Evolutionary conservation across 2,329 filamentous ascomycete species (phyloP).

Genomic region (Fusarium compactum): DNA sequence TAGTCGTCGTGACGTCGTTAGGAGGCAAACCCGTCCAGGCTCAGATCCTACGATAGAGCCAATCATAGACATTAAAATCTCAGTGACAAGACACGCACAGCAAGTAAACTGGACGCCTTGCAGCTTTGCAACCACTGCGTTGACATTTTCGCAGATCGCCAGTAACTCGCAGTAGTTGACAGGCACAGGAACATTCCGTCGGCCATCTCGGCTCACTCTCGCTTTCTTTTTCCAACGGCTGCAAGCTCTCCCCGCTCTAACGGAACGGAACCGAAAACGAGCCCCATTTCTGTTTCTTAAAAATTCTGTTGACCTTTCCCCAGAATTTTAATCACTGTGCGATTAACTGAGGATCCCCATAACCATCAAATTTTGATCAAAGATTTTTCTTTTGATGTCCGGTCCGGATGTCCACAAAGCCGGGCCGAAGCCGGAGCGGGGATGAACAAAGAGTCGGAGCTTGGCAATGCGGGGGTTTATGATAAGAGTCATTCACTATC

Average conservation of each 20-base stretch:
- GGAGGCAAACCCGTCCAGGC: constrained; percentile 2
- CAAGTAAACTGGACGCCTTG: constrained; percentile 2
- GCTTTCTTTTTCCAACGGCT: constrained; percentile 6
- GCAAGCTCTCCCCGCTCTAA: not conserved
- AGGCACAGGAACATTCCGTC: constrained; percentile 18
- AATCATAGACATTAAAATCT: not conserved
- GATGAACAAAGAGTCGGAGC: not conserved
- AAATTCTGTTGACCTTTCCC: constrained; percentile 20
- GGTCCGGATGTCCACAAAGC: constrained; percentile 33
- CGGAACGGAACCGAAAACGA: not conserved
- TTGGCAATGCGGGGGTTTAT: constrained; percentile 27
- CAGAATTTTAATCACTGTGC: constrained; percentile 35
- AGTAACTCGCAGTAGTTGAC: not conserved
- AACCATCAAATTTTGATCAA: not conserved
- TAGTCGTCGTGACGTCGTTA: constrained; percentile 35
- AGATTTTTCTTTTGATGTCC: constrained; percentile 15
- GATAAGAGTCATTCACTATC: constrained; percentile 10
- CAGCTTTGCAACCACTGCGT: not conserved
- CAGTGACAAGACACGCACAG: not conserved
- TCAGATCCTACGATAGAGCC: not conserved
- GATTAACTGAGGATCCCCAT: constrained; percentile 24
- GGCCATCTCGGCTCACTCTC: constrained; percentile 4
- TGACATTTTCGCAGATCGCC: constrained; percentile 9
- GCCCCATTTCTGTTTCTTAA: not conserved
- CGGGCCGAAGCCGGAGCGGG: constrained; percentile 43